Conservation (phyloP, 2,329 filamentous ascomycete genomes). For the Calonectria pteridis region DNA sequence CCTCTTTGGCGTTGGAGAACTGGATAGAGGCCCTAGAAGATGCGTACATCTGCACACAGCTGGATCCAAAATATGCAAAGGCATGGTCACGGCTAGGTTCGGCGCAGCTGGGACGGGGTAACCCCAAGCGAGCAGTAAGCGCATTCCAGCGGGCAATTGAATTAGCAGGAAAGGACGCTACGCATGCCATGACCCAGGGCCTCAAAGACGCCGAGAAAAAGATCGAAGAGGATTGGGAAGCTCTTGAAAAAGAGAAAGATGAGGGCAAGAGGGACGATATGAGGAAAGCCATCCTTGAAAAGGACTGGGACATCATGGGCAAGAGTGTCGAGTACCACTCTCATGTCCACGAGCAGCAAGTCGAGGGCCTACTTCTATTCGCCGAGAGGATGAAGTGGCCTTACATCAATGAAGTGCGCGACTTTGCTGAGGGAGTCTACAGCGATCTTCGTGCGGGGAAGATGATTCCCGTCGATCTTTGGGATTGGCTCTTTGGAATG, state of each 20-base stretch:
- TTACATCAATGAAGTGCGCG: slow-evolving; percentile 6
- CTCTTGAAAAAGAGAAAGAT: not conserved
- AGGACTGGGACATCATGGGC: not conserved
- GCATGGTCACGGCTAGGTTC: not conserved
- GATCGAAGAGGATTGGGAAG: not conserved
- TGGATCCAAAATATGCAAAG: not conserved
- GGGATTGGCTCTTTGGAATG: slow-evolving; percentile 20
- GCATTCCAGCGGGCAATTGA: not conserved
- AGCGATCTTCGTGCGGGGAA: not conserved
- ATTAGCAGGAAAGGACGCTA: not conserved
- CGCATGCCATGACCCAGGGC: not conserved
- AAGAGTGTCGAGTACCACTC: slow-evolving; percentile 10
- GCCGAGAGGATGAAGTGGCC: slow-evolving; percentile 25
- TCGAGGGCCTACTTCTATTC: slow-evolving; percentile 18
- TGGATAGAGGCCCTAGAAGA: not conserved
- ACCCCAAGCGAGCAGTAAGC: not conserved
- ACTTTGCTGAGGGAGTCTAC: slow-evolving; percentile 4
- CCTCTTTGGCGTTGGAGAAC: not conserved
- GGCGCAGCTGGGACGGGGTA: not conserved
- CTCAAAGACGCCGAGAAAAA: not conserved
- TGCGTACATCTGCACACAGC: not conserved
- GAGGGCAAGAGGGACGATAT: not conserved
- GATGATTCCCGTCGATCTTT: not conserved
- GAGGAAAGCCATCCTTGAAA: not conserved
- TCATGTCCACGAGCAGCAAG: slow-evolving; percentile 18